Conservation (phyloP, 371 early-diverging fungal genomes). For the Mucor circinelloides region DNA sequence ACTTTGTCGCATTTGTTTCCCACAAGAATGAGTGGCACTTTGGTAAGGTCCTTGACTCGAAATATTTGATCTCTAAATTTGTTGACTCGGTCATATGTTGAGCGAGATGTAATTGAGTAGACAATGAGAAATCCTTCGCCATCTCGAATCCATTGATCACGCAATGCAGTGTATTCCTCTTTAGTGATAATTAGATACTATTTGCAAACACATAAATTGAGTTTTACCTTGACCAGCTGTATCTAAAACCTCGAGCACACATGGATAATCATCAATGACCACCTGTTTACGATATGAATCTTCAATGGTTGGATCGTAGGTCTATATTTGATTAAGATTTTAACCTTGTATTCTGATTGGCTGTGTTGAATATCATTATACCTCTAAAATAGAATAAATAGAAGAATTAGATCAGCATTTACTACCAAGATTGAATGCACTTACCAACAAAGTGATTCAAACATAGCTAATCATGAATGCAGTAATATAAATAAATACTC, state of each 20-base stretch:
- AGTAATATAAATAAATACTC: neutral
- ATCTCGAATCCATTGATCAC: slow-evolving; percentile 73
- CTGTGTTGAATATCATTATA: neutral
- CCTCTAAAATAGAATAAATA: slow-evolving; percentile 25
- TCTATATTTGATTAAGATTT: slow-evolving; percentile 31
- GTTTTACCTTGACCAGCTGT: slow-evolving; percentile 84
- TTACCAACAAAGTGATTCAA: slow-evolving; percentile 76
- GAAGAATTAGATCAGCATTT: neutral
- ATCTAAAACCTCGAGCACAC: slow-evolving; percentile 90
- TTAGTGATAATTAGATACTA: slow-evolving; percentile 48
- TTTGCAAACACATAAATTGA: neutral
- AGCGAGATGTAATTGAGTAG: slow-evolving; percentile 86
- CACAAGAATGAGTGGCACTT: slow-evolving; percentile 87
- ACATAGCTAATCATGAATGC: slow-evolving; percentile 62
- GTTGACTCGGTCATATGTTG: slow-evolving; percentile 84
- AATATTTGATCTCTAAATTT: slow-evolving; percentile 82
- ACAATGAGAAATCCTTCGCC: slow-evolving; percentile 92
- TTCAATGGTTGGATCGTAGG: slow-evolving; percentile 94
- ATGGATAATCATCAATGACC: slow-evolving; percentile 88
- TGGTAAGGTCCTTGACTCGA: slow-evolving; percentile 82
- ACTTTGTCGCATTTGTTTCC: slow-evolving; percentile 93
- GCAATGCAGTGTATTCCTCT: slow-evolving; percentile 37
- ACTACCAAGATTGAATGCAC: neutral
- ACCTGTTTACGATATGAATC: slow-evolving; percentile 92
- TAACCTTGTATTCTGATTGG: neutral